Evolutionary conservation across 1,284 basidiomycete genomes (phyloP), one percentile per base, ranked within the genome.

Genomic region (Entoloma clypeatum): DNA sequence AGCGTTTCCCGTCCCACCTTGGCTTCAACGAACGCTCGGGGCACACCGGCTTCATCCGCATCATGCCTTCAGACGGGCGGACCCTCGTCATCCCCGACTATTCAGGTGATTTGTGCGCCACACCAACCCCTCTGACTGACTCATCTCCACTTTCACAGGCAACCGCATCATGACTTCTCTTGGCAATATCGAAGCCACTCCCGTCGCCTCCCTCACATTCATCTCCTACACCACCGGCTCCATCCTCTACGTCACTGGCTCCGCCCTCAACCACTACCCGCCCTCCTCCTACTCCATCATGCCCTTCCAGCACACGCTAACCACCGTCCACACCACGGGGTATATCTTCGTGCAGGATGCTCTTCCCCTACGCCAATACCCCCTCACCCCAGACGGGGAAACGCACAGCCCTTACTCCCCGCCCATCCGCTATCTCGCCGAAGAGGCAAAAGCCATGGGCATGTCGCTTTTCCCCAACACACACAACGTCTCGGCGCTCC

Each of bases 21-120:
- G 81, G 79, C 14, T 76, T 76, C 64, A 84, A 83, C 47, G 74
- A 80, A 26, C 75, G 81, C 2, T 78, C 75, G 5, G 81, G 81
- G 1, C 61, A 65, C 28, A 66, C 69, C n/a, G 80, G 81, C 0
- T 81, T 80, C 50, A 61, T 77, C 2, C 75, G 79, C 11, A 72
- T 81, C 4, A 58, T 62, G n/a, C 71, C 69, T 1, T 68, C 65
- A 3, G 74, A 82, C 50, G 69, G 71, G 3, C 64, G 71, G 19
- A 82, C 77, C 0, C 47, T 81, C 7, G 67, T 77, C 4, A 49
- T 83, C 13, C 81, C 81, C 0, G 79, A 84, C 52, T 81, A 71
- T 48, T 78, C 76, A 25, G 80, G 79, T 74, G 56, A 10, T n/a
- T n/a, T n/a, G 60, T 49, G 24, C 19, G 13, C 21, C 26, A 17